Conservation (phyloP, 352 stramenopile species). For the Phytophthora aleatoria region DNA sequence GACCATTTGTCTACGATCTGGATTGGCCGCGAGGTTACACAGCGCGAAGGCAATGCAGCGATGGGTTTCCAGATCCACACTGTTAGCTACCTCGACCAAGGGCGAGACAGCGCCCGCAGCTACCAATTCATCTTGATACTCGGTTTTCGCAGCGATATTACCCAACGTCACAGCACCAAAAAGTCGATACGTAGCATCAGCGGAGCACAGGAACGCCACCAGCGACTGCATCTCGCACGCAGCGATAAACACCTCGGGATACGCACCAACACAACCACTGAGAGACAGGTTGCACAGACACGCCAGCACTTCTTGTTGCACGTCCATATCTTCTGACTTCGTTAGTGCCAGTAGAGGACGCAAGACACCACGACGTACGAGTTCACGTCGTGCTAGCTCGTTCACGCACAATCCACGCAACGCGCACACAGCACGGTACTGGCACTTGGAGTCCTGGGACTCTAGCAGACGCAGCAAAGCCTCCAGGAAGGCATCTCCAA, state of each 20-base stretch:
- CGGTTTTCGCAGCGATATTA: conserved; percentile 89
- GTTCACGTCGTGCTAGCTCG: conserved; percentile 80
- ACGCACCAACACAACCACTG: conserved; percentile 93
- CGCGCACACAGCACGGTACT: conserved; percentile 90
- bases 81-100: conserved; percentile 93
- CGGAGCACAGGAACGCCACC: conserved; percentile 95
- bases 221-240: conserved; percentile 91
- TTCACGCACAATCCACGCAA: conserved; percentile 94
- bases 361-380: conserved; percentile 91
- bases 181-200: conserved; percentile 93
- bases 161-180: conserved; percentile 96
- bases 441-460: conserved; percentile 78
- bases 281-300: conserved; percentile 97
- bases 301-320: conserved; percentile 96
- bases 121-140: conserved; percentile 85
- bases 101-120: conserved; percentile 87
- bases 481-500: conserved; percentile 49
- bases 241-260: conserved; percentile 89
- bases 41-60: conserved; percentile 96
- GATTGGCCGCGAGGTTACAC: conserved; percentile 94
- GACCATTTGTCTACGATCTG: conserved; percentile 86
- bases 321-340: conserved; percentile 92
- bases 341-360: conserved; percentile 89
- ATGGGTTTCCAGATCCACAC: conserved; percentile 94
- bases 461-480: conserved; percentile 58